phyloP scores from a whole-genome alignment of 345 rosid genomes.

The Eutrema yunnanense region DNA sequence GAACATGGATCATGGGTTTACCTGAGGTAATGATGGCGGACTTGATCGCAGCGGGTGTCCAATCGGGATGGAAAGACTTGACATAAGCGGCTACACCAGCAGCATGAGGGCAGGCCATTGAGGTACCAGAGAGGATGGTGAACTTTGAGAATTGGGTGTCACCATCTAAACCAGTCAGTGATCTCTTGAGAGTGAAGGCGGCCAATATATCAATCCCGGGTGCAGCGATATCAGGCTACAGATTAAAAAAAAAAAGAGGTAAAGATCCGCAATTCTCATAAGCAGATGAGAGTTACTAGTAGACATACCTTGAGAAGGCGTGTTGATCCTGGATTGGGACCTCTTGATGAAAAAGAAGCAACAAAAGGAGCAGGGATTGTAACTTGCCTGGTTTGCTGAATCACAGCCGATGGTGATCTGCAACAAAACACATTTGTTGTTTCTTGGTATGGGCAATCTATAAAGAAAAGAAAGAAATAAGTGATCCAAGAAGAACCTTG shows the following conservation, averaged over 20 bases:
- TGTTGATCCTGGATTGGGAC: slow-evolving; percentile 72
- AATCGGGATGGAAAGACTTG: slow-evolving; percentile 81
- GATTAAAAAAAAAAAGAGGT: neutral
- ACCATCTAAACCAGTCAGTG: slow-evolving; percentile 76
- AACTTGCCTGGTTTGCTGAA: slow-evolving; percentile 50
- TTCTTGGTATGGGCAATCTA: neutral
- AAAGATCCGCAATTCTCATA: neutral
- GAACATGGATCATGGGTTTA: neutral
- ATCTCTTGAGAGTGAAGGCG: slow-evolving; percentile 63
- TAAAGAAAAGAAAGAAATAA: neutral
- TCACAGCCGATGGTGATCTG: slow-evolving; percentile 70
- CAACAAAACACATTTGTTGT: neutral
- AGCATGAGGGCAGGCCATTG: slow-evolving; percentile 85
- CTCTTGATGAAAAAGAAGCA: slow-evolving; percentile 90
- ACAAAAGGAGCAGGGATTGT: slow-evolving; percentile 58
- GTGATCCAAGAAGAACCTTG: slow-evolving; percentile 35
- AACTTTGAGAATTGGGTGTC: slow-evolving; percentile 73
- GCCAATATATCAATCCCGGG: slow-evolving; percentile 86
- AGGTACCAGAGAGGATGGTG: slow-evolving; percentile 80
- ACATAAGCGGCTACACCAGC: slow-evolving; percentile 86
- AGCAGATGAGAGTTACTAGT: neutral
- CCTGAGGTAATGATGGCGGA: slow-evolving; percentile 93
- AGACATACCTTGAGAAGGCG: slow-evolving; percentile 66
- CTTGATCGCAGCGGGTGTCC: slow-evolving; percentile 80
- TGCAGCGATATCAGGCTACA: slow-evolving; percentile 87